Conservation (phyloP, 805 yeast genomes). For the Komagataella mondaviorum region DNA sequence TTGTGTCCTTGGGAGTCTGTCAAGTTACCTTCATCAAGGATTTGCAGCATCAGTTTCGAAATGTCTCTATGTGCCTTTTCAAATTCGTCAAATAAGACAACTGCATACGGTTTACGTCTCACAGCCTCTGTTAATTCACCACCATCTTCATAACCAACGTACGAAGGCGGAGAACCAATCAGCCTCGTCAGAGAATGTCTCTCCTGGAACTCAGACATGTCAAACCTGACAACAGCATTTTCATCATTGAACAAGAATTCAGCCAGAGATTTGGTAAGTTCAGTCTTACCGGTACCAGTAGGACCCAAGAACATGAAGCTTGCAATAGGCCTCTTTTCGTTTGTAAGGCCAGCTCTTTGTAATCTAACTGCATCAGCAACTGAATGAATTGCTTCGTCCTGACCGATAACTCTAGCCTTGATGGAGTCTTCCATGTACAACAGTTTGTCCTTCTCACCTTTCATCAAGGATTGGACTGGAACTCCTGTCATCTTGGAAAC, state of each 20-base stretch:
- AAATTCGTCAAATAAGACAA: conserved; percentile 87
- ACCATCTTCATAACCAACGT: conserved; percentile 90
- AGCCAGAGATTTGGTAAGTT: conserved; percentile 83
- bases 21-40: conserved; percentile 85
- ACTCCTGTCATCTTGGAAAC: conserved; percentile 93
- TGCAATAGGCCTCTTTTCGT: conserved; percentile 91
- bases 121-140: conserved; percentile 97
- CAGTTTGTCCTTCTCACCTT: conserved; percentile 88
- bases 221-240: conserved; percentile 77
- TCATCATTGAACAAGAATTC: conserved; percentile 87
- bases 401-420: conserved; percentile 78
- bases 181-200: conserved; percentile 81
- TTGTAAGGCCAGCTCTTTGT: conserved; percentile 93
- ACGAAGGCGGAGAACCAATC: conserved; percentile 97
- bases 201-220: conserved; percentile 97
- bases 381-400: conserved; percentile 85
- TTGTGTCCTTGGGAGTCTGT: conserved; percentile 94
- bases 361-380: conserved; percentile 90
- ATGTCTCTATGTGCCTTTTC: conserved; percentile 96
- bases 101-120: conserved; percentile 88
- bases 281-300: conserved; percentile 98
- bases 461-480: conserved; percentile 81
- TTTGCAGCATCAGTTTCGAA: conserved; percentile 82
- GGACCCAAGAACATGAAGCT: conserved; percentile 96
- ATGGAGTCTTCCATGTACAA: conserved; percentile 76